Evolutionary conservation across 768 basidiomycete genomes (phyloP), one percentile per base, ranked within the genome.

Genomic region (Phlebiopsis flavidoalba): DNA sequence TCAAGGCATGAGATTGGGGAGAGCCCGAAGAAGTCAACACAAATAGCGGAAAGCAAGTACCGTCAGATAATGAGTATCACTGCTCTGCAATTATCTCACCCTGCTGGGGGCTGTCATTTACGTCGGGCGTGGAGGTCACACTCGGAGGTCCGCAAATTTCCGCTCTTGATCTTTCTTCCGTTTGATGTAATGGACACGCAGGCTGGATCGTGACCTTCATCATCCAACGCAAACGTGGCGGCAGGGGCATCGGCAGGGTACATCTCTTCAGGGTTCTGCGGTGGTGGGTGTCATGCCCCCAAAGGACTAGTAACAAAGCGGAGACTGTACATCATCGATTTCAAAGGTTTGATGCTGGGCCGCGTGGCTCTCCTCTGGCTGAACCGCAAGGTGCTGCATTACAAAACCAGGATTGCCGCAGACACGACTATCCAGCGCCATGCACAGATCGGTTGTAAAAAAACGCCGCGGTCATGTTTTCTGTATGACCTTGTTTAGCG

Each of bases 121-220:
- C 62, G 74, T 79, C 24, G 79, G 79, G 17, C n/a, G 70, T 74
- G 8, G 79, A 80, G 63, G 72, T 72, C 10, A 77, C 77, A 0
- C 65, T 80, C 19, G 79, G 79, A 50, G 77, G 77, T 75, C 63
- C 22, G 65, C 58, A 3, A n/a, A 4, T 37, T 31, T 31, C 26
- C 26, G 26, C 26, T 31, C 26, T 2, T 56, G 22, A 40, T 43
- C 43, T 26, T 26, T 33, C 26, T 26, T 33, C 26, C 12, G 12
- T 40, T 19, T 43, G 14, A 7, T 21, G 26, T 31, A 31, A 31
- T 15, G 12, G 37, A 12, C 3, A 24, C 8, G n/a, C 55, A 75
- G 77, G 77, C n/a, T 80, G 79, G 78, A 78, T 77, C 49, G 78
- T 79, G 5, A 80, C 79, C 8, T 79, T 73, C 65, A 31, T n/a